Percentiles rank a stretch among this genome's conserved stretches.
These are phyloP conservation scores for Crinitomyces ghanaensis DNA, from an alignment of 805 yeast genomes.

Conservation along the genomic window DNA sequence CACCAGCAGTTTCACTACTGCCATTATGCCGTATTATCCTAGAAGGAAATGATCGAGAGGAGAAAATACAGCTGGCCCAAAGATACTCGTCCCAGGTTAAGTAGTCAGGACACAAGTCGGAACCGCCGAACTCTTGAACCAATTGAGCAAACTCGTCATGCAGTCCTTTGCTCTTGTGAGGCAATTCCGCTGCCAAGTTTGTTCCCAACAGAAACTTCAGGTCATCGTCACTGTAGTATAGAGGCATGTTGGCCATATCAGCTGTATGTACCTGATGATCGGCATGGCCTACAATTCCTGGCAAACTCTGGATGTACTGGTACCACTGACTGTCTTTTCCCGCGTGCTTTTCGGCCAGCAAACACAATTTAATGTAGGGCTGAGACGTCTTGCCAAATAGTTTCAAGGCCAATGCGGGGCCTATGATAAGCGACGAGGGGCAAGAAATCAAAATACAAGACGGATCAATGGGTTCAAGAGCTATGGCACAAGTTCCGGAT, in stretches of 20 bases:
- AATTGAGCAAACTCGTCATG: conserved; percentile 42
- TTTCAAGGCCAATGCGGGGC: conserved; percentile 12
- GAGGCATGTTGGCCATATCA: conserved; percentile 45
- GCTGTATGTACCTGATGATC: no score
- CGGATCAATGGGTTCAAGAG: conserved; percentile 7
- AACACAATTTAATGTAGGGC: conserved; percentile 11
- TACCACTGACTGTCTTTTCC: conserved; percentile 21
- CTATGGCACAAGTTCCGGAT: conserved; percentile 12
- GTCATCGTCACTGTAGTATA: conserved; percentile 40
- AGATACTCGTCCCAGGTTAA: conserved; percentile 32
- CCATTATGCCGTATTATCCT: conserved; percentile 36
- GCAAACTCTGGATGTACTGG: conserved; percentile 41
- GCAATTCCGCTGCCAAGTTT: conserved; percentile 48
- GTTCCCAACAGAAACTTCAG: conserved; percentile 49
- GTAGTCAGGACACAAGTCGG: conserved; percentile 1
- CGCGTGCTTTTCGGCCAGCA: conserved; percentile 11
- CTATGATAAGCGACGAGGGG: conserved; percentile 13
- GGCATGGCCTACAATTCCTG: no score
- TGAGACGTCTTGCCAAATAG: conserved; percentile 8
- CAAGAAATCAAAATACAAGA: conserved; percentile 11
- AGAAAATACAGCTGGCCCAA: conserved; percentile 64
- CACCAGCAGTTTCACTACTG: no score
- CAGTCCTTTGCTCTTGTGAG: conserved; percentile 33
- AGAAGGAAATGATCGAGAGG: conserved; percentile 72
- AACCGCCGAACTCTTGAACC: background rate